phyloP scores from a whole-genome alignment of 352 stramenopile species.

The Pseudoperonospora humuli region DNA sequence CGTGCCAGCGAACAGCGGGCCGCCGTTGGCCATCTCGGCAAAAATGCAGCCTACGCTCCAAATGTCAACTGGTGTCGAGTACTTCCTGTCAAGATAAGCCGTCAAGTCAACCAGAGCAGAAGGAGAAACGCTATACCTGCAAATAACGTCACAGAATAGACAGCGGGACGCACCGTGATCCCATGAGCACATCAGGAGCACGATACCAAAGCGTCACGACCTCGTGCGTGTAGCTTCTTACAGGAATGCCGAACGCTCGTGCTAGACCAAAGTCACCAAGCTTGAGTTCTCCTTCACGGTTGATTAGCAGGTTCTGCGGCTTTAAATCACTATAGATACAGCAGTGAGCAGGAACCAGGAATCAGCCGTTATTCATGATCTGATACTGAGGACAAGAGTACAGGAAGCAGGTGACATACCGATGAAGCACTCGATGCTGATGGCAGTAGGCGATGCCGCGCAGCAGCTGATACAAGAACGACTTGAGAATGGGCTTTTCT shows the following conservation, averaged over 20 bases:
- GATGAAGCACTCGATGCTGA: constrained; percentile 91
- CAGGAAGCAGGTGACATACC: constrained; percentile 30
- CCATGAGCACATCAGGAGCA: constrained; percentile 97
- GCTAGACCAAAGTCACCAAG: constrained; percentile 99
- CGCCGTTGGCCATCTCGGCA: constrained; percentile 91
- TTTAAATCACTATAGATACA: constrained; percentile 93
- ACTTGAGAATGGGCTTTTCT: constrained; percentile 88
- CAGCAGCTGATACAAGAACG: constrained; percentile 99
- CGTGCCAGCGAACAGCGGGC: constrained; percentile 94
- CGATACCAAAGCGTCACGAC: constrained; percentile 99
- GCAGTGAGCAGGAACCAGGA: not conserved
- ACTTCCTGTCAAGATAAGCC: constrained; percentile 72
- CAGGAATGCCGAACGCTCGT: constrained; percentile 98
- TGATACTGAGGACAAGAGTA: not conserved
- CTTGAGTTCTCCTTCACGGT: constrained; percentile 96
- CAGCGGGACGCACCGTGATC: constrained; percentile 58
- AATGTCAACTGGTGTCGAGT: constrained; percentile 98
- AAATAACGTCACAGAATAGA: not conserved
- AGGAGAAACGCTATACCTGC: not conserved
- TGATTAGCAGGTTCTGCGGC: constrained; percentile 97
- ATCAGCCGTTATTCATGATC: not conserved
- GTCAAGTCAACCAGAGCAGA: not conserved
- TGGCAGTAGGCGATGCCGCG: constrained; percentile 99
- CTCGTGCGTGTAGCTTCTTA: constrained; percentile 96
- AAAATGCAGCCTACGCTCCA: constrained; percentile 99